Evolutionary conservation across 495 filamentous ascomycete species (phyloP).

Genomic region (Evansstolkia leycettana): DNA sequence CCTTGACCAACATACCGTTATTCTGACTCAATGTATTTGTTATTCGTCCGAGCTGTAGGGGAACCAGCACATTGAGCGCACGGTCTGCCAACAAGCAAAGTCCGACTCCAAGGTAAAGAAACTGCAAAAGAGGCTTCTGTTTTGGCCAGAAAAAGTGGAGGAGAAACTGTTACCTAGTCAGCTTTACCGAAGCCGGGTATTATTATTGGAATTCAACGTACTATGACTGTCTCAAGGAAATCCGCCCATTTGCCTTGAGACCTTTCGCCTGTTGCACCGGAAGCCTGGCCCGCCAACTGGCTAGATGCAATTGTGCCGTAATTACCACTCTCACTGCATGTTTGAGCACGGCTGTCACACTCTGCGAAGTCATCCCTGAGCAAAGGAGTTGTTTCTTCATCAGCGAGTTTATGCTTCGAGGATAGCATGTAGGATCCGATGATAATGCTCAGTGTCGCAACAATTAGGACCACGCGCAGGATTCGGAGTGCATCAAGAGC

Average conservation of each 20-base stretch:
- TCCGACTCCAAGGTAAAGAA: slow-evolving; percentile 42
- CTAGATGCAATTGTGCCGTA: not conserved
- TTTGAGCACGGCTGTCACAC: not conserved
- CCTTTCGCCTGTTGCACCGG: too few relatives aligned
- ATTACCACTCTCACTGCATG: not conserved
- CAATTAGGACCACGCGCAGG: slow-evolving; percentile 1
- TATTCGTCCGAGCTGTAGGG: slow-evolving; percentile 53
- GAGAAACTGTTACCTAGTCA: slow-evolving; percentile 28
- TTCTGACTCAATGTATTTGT: slow-evolving; percentile 37
- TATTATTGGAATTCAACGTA: not conserved
- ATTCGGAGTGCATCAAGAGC: slow-evolving; percentile 1
- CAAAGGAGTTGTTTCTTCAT: slow-evolving; percentile 1
- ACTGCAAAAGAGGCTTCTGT: slow-evolving; percentile 40
- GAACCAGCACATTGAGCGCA: slow-evolving; percentile 50
- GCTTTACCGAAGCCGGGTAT: not conserved
- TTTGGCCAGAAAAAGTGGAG: slow-evolving; percentile 55
- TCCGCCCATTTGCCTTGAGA: not conserved
- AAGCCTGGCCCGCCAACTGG: not conserved
- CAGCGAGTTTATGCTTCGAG: not conserved
- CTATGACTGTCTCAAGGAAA: not conserved
- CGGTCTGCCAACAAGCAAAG: slow-evolving; percentile 50
- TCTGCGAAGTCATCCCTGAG: not conserved
- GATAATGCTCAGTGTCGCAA: slow-evolving; percentile 1
- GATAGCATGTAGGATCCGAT: not conserved
- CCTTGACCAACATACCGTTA: slow-evolving; percentile 4